Conservation (phyloP, 2,329 filamentous ascomycete genomes). For the Aspergillus hiratsukae region DNA sequence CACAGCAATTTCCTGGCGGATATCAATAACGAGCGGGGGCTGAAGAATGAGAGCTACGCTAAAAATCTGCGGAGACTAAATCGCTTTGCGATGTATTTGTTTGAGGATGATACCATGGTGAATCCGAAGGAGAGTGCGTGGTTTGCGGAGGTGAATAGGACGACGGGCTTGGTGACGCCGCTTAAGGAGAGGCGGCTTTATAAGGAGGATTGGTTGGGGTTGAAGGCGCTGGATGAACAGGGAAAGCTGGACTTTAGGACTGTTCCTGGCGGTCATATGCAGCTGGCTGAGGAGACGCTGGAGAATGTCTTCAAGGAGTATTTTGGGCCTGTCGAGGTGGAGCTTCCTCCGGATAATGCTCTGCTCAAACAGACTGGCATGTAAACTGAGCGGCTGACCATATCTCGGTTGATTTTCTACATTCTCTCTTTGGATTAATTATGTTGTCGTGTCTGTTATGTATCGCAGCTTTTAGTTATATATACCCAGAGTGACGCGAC, state of each 20-base stretch:
- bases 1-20: conserved; percentile 87
- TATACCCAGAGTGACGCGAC: not conserved
- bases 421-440: not conserved
- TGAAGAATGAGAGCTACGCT: conserved; percentile 72
- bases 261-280: conserved; percentile 77
- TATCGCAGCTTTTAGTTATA: not conserved
- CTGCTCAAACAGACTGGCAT: conserved; percentile 17
- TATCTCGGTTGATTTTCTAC: not conserved
- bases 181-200: conserved; percentile 71
- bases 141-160: conserved; percentile 81
- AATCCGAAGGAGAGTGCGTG: conserved; percentile 86
- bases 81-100: conserved; percentile 84
- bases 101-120: conserved; percentile 78
- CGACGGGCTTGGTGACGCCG: conserved; percentile 56
- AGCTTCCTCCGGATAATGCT: conserved; percentile 1
- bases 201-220: conserved; percentile 86
- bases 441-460: not conserved
- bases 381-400: not conserved
- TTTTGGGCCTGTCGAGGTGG: conserved; percentile 33
- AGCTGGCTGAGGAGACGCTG: conserved; percentile 63
- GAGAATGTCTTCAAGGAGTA: conserved; percentile 57
- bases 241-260: conserved; percentile 72
- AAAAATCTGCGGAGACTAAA: conserved; percentile 64
- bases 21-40: conserved; percentile 82
- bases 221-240: conserved; percentile 73